Evolutionary conservation across 768 basidiomycete genomes (phyloP).

Genomic region (Leucosporidium yakuticum): DNA sequence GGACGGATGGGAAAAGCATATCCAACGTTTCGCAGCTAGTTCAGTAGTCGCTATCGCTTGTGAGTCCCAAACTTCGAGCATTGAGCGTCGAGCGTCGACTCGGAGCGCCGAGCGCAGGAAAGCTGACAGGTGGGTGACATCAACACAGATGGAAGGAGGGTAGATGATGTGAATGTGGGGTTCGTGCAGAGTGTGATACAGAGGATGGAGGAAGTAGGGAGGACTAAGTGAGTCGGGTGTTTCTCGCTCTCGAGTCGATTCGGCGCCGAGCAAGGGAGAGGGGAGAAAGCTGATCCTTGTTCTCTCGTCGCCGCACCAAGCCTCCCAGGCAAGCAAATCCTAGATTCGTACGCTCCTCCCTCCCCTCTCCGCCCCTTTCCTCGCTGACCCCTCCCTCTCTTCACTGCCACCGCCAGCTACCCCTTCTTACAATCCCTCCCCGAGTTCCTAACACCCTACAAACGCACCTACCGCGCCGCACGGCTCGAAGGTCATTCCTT

Average conservation of each 20-base stretch:
- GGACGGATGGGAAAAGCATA: conserved; percentile 17
- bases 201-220: conserved; percentile 11
- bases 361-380: too few relatives aligned
- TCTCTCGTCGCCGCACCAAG: background rate
- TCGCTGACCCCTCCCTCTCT: too few relatives aligned
- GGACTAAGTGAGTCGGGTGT: background rate
- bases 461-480: conserved; percentile 1
- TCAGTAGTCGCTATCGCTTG: conserved; percentile 6
- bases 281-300: background rate
- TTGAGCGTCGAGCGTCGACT: background rate
- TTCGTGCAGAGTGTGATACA: conserved; percentile 13
- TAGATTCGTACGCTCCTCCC: background rate
- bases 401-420: background rate
- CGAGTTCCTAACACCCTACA: conserved; percentile 19
- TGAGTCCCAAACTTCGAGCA: background rate
- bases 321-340: conserved; percentile 15
- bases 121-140: too few relatives aligned
- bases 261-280: too few relatives aligned
- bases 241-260: too few relatives aligned
- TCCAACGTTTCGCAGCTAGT: background rate
- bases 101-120: too few relatives aligned
- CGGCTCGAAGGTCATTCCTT: background rate
- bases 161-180: conserved; percentile 11
- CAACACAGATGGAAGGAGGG: conserved; percentile 10
- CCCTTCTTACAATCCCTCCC: conserved; percentile 10